Conservation (phyloP, 129 eudicot species). For the Arctium lappa region DNA sequence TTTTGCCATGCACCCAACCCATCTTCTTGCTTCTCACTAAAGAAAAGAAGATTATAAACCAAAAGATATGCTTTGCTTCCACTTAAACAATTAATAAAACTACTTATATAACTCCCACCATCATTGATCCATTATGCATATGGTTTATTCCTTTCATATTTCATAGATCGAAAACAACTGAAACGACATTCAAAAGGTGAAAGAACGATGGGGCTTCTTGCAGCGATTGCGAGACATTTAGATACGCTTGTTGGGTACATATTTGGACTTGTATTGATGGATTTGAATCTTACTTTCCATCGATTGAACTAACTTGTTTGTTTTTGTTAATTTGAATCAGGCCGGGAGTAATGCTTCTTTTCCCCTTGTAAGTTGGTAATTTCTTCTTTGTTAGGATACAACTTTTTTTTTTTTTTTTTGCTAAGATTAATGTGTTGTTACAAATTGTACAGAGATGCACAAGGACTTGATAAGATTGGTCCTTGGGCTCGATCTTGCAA, state of each 20-base stretch:
- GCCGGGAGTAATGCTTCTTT: conserved; percentile 91
- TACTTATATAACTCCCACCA: conserved; percentile 19
- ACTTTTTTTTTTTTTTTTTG: no score
- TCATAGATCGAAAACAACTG: neutral
- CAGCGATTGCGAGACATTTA: conserved; percentile 41
- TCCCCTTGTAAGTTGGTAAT: conserved; percentile 72
- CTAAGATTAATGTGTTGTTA: neutral
- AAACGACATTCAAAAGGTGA: neutral
- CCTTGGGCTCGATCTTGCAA: neutral
- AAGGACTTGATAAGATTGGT: neutral
- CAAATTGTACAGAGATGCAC: neutral
- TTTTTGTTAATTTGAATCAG: conserved; percentile 36
- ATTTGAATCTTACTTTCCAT: neutral
- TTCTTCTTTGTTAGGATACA: neutral
- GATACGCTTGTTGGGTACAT: conserved; percentile 53
- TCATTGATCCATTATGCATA: neutral
- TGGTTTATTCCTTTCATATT: neutral
- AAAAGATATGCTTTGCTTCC: conserved; percentile 49
- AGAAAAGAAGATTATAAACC: conserved; percentile 42
- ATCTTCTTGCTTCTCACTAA: conserved; percentile 27
- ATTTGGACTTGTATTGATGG: neutral
- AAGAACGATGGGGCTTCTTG: conserved; percentile 53
- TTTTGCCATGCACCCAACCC: conserved; percentile 22
- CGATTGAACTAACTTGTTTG: conserved; percentile 6
- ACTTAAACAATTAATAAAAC: conserved; percentile 7